These are phyloP conservation scores for Porpolomopsis calyptriformis DNA, from an alignment of 768 basidiomycete genomes.

Conservation along the genomic window DNA sequence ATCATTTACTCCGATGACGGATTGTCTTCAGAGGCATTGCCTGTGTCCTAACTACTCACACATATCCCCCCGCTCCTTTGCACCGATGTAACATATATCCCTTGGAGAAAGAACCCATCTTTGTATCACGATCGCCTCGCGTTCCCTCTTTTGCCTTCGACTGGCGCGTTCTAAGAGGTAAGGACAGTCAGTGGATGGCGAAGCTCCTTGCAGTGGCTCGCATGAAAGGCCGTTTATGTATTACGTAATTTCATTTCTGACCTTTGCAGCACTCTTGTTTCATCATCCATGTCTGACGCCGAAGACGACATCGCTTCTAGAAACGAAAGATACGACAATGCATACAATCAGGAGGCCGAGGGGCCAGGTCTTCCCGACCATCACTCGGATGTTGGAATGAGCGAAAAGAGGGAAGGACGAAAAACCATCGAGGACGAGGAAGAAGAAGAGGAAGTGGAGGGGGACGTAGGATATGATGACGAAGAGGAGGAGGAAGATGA, in stretches of 20 bases:
- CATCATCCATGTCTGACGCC: slow-evolving; percentile 35
- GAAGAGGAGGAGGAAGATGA: slow-evolving; percentile 45
- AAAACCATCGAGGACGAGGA: slow-evolving; percentile 20
- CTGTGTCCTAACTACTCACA: too few species aligned
- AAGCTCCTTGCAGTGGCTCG: too few species aligned
- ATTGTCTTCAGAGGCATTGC: too few species aligned
- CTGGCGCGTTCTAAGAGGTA: too few species aligned
- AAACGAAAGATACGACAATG: not conserved
- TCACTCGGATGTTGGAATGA: not conserved
- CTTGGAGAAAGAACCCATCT: too few species aligned
- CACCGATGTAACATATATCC: too few species aligned
- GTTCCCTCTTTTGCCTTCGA: too few species aligned
- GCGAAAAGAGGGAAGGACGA: slow-evolving; percentile 12
- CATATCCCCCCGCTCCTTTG: too few species aligned
- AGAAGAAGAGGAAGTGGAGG: slow-evolving; percentile 33
- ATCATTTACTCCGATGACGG: too few species aligned
- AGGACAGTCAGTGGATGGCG: too few species aligned
- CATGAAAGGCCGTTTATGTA: too few species aligned
- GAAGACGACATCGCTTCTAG: slow-evolving; percentile 24
- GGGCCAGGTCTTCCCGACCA: slow-evolving; percentile 20
- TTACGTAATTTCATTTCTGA: slow-evolving; percentile 23
- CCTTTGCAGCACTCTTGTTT: not conserved
- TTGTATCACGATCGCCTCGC: too few species aligned
- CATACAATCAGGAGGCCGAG: slow-evolving; percentile 14
- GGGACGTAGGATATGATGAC: slow-evolving; percentile 47